Evolutionary conservation across 169 alveolate species (phyloP).

Genomic region (Hammondia hammondi): DNA sequence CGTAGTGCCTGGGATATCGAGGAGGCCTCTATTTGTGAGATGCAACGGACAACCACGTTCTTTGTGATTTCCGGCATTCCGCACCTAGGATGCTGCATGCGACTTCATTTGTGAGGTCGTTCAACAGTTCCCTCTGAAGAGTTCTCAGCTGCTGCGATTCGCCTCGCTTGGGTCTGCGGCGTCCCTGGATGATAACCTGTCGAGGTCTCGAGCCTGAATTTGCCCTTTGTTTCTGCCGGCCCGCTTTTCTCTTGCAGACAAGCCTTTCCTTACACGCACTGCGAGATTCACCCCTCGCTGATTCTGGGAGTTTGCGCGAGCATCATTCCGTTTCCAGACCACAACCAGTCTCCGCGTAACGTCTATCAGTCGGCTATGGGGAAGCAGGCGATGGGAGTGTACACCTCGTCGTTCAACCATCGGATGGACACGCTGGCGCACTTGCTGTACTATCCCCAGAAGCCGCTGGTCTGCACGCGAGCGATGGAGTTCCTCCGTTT

Average conservation of each 20-base stretch:
- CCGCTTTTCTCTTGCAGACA: background rate
- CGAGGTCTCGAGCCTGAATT: too few relatives aligned
- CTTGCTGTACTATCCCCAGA: conserved; percentile 97
- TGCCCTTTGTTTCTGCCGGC: too few relatives aligned
- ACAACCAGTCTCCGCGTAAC: conserved; percentile 99
- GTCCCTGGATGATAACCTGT: too few relatives aligned
- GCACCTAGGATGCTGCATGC: too few relatives aligned
- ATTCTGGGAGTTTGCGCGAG: conserved; percentile 99
- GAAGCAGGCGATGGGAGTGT: conserved; percentile 99
- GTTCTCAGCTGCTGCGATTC: too few relatives aligned
- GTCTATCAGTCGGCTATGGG: conserved; percentile 99
- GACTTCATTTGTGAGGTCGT: too few relatives aligned
- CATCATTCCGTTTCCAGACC: conserved; percentile 99
- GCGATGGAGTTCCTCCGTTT: conserved; percentile 97
- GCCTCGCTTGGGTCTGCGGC: too few relatives aligned
- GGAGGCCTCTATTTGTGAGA: too few relatives aligned
- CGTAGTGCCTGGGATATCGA: too few relatives aligned
- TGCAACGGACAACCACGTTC: too few relatives aligned
- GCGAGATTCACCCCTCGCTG: conserved; percentile 99
- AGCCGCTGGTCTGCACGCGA: conserved; percentile 98
- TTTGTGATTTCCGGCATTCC: too few relatives aligned
- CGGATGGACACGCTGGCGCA: conserved; percentile 99
- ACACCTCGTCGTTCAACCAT: conserved; percentile 96
- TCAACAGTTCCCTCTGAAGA: too few relatives aligned
- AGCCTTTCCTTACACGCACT: conserved; percentile 94